Evolutionary conservation across 176 grass and related monocot genomes (phyloP), one percentile per base, ranked within the genome.

Genomic region (Paspalum notatum): DNA sequence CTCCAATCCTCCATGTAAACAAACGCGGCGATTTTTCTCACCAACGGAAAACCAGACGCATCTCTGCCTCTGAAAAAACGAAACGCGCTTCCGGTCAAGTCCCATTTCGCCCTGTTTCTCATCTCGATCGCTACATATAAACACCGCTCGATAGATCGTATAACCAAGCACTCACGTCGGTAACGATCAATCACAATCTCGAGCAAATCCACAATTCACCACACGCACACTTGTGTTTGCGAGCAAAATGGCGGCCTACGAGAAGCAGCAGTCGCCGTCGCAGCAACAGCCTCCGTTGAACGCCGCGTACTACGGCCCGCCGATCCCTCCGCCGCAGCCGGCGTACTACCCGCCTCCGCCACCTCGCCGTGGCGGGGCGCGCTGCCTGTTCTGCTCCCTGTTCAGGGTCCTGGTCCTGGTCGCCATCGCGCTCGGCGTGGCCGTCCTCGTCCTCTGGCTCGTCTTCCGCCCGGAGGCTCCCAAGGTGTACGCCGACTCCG

Each of bases 301-400:
- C 79, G 69, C 78, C 20, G 84, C 56, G 24, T 90, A 92, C 80
- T 96, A 93, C 68, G 90, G 90, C 44, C 83, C 80, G 5, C 17
- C 85, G n/a, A 58, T 86, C 3, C 88, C 82, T 43, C 93, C 75
- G 4, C 84, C 72, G 32, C 83, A 72, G 68, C 59, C 72, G 17
- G 49, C 27, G 17, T 91, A 83, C 89, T 80, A 83, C 63, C 75
- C 64, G 0, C 72, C 84, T 0, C 68, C 68, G 9, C 81, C 68
- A 0, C 68, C 55, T 0, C 52, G 77, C 56, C 54, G 74, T 18
- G 72, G 87, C 18, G 68, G 87, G 71, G 4, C 63, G 0, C 25
- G 82, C 50, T 78, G 85, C 32, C 42, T 82, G 55, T 11, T 90
- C 58, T 57, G 90, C 64, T 83, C 27, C 66, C 74, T 92, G 62